Conservation (phyloP, 768 basidiomycete species). For the Lentinula raphanica region DNA sequence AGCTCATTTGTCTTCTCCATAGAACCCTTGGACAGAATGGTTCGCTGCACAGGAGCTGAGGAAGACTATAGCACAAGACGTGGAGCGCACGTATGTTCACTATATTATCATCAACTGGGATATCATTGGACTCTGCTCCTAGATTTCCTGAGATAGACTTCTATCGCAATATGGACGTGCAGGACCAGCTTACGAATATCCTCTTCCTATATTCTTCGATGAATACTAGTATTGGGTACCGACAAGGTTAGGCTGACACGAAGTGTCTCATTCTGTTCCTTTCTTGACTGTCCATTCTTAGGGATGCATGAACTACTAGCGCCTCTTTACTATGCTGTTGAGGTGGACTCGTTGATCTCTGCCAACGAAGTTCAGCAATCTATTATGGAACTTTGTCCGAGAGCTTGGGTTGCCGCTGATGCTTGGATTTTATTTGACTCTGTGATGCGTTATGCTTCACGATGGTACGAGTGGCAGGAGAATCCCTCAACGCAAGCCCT, state of each 20-base stretch:
- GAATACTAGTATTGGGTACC: constrained; percentile 83
- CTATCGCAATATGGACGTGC: constrained; percentile 73
- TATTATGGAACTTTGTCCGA: constrained; percentile 59
- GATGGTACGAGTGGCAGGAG: constrained; percentile 76
- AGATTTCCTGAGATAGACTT: constrained; percentile 97
- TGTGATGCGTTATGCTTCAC: constrained; percentile 74
- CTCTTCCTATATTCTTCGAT: constrained; percentile 79
- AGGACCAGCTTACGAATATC: constrained; percentile 77
- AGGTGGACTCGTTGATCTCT: constrained; percentile 68
- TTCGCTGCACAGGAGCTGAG: constrained; percentile 85
- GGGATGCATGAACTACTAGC: constrained; percentile 98
- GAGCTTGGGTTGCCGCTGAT: constrained; percentile 75
- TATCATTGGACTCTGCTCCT: neutral
- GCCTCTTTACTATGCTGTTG: constrained; percentile 75
- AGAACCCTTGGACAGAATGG: constrained; percentile 97
- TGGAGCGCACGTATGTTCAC: constrained; percentile 81
- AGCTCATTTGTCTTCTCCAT: constrained; percentile 3
- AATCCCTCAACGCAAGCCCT: constrained; percentile 18
- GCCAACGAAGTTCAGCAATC: constrained; percentile 24
- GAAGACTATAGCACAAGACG: constrained; percentile 88
- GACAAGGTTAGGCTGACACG: constrained; percentile 50
- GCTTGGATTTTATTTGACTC: constrained; percentile 77
- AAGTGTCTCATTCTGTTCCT: neutral
- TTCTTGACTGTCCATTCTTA: constrained; percentile 15
- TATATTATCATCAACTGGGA: constrained; percentile 7